These are phyloP conservation scores for Moelleriella libera DNA, from an alignment of 2,329 filamentous ascomycete genomes.

Conservation along the genomic window DNA sequence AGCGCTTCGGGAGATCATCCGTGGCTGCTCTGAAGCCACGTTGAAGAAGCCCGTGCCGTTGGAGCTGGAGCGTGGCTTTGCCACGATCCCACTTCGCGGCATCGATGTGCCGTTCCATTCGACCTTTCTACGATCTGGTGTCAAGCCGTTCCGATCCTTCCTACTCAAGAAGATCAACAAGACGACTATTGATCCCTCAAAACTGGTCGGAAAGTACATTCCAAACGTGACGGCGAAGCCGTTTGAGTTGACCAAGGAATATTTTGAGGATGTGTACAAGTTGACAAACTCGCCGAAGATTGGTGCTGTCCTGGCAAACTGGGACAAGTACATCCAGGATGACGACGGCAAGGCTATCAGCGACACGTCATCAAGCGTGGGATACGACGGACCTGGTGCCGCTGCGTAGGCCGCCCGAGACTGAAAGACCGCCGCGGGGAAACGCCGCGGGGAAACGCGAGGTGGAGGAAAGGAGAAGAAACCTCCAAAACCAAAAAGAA, in stretches of 20 bases:
- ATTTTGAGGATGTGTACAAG: constrained; percentile 97
- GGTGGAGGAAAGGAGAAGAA: not conserved
- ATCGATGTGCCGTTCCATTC: constrained; percentile 99
- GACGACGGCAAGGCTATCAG: constrained; percentile 24
- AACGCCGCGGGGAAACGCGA: not conserved
- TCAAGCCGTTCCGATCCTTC: constrained; percentile 98
- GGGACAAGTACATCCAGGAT: constrained; percentile 55
- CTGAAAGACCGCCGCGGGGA: too few species aligned
- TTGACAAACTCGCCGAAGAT: constrained; percentile 76
- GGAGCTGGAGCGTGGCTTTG: constrained; percentile 86
- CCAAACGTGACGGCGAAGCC: constrained; percentile 95
- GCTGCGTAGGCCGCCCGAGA: constrained; percentile 20
- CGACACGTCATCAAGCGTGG: constrained; percentile 23
- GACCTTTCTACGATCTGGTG: constrained; percentile 91
- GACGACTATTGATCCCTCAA: constrained; percentile 93
- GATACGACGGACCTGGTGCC: constrained; percentile 25
- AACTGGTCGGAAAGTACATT: constrained; percentile 96
- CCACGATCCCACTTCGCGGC: constrained; percentile 89
- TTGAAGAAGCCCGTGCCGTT: constrained; percentile 78
- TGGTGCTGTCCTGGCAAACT: constrained; percentile 71
- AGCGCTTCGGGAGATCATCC: constrained; percentile 82
- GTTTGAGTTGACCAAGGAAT: constrained; percentile 93
- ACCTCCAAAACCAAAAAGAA: not conserved
- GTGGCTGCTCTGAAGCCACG: constrained; percentile 74
- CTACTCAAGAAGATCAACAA: constrained; percentile 99